Percentiles rank a stretch among this genome's conserved stretches.
phyloP scores from a whole-genome alignment of 139 green algal species.

The Chlorella sorokiniana region DNA sequence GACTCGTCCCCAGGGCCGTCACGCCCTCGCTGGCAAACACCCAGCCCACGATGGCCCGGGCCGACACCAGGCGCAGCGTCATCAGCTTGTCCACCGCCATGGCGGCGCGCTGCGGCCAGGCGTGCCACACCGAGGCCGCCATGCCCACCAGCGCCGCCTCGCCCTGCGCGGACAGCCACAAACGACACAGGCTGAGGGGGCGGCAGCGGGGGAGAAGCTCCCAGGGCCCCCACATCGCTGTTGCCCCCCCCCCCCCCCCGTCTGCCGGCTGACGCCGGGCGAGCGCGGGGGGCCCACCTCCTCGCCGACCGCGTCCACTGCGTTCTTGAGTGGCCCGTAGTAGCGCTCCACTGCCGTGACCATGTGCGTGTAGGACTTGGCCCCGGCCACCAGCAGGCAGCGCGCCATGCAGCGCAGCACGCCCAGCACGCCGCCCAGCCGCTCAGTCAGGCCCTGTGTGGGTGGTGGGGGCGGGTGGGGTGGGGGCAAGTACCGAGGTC shows the following conservation, averaged over 20 bases:
- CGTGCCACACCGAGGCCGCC: constrained; percentile 38
- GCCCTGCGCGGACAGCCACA: constrained; percentile 6
- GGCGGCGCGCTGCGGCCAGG: constrained; percentile 51
- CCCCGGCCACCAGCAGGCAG: constrained; percentile 71
- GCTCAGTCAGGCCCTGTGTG: constrained; percentile 26
- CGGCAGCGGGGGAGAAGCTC: too few species aligned
- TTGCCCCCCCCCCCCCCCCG: not conserved
- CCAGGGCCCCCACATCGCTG: not conserved
- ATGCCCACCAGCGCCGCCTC: constrained; percentile 45
- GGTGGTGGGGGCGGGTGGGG: not conserved
- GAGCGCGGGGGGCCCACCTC: too few species aligned
- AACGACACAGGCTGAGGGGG: not conserved
- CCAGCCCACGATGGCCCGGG: constrained; percentile 47
- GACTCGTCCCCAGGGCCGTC: constrained; percentile 39
- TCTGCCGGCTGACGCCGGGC: too few species aligned
- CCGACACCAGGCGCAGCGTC: constrained; percentile 61
- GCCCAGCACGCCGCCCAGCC: constrained; percentile 44
- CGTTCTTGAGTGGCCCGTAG: constrained; percentile 46
- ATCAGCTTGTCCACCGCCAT: constrained; percentile 71
- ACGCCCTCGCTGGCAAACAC: constrained; percentile 43
- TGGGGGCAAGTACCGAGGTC: not conserved
- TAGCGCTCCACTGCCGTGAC: constrained; percentile 83
- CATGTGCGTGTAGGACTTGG: constrained; percentile 87
- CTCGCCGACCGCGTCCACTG: constrained; percentile 40
- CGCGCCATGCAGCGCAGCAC: constrained; percentile 55